Base-by-base conservation (phyloP, 257 asterid genomes). In the Solanum lignicaule region DNA sequence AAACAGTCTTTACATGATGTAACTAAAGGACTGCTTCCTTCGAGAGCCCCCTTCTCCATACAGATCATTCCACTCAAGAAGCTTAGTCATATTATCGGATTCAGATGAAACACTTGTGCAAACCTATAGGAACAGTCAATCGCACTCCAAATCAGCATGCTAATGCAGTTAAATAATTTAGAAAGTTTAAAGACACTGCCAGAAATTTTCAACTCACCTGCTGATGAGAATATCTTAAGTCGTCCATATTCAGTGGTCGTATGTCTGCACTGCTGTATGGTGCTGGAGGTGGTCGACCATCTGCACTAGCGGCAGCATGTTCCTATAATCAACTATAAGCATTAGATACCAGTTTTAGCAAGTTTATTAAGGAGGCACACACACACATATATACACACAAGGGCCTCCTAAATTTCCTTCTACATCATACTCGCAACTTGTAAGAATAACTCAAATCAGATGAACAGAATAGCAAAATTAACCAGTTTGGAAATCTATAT, bases 161-260 rank as follows among this genome's bases (percentile, higher is more conserved):
- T n/a, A 21, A 35, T 85, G 18, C 46, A 76, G 46, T 41, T 25
- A 23, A 31, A 33, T 36, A 31, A 15, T 3, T 18, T 58, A 39
- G 32, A 58, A 43, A n/a, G 41, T 20, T 41, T 38, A 18, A 25
- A 46, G 72, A 58, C 25, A 68, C 18, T 16, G 76, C 38, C 76
- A 69, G 20, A 69, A 69, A 69, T 7, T 69, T 69, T 66, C 23
- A 18, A 58, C 94, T 93, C 85, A 95, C 99, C 93, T 89, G 93
- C 29, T 95, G 97, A 52, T 92, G 98, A 87, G 99, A 98, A 89
- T 90, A 90, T 89, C 83, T 95, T 89, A 96, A 95, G 94, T 96
- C 99, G 52, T 94, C 98, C 90, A 90, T 87, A 85, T 89, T 94
- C 84, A 95, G 83, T 2, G 99, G 88, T 36, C 99, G 95, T 73